Evolutionary conservation across 1,139 yeast species (phyloP).

Genomic region (Zhuliangozyma blackwelliae): DNA sequence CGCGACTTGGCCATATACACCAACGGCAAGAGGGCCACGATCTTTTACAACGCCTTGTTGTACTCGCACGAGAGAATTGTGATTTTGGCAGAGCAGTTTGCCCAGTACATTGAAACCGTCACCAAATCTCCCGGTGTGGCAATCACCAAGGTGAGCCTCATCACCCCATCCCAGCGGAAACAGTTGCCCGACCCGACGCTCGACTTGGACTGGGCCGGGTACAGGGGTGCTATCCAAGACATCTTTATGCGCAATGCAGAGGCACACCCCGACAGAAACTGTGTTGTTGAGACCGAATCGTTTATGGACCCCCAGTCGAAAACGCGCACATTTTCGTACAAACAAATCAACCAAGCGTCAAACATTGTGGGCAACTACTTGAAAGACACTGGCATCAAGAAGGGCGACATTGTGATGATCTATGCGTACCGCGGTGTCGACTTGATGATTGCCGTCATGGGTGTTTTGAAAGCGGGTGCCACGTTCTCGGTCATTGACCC

Average conservation of each 20-base stretch:
- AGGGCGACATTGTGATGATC: slow-evolving; percentile 96
- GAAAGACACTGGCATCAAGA: slow-evolving; percentile 70
- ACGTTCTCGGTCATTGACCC: slow-evolving; percentile 98
- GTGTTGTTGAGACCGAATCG: slow-evolving; percentile 89
- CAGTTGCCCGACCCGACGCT: slow-evolving; percentile 83
- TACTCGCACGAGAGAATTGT: slow-evolving; percentile 67
- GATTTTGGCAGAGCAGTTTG: slow-evolving; percentile 69
- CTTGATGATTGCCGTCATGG: slow-evolving; percentile 93
- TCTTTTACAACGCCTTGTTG: slow-evolving; percentile 72
- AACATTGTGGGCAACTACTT: slow-evolving; percentile 89
- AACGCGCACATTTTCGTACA: slow-evolving; percentile 73
- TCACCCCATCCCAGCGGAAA: slow-evolving; percentile 57
- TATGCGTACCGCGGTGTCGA: slow-evolving; percentile 98
- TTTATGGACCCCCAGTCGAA: slow-evolving; percentile 50
- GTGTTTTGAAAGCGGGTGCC: slow-evolving; percentile 96
- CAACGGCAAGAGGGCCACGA: slow-evolving; percentile 24
- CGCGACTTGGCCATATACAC: slow-evolving; percentile 61
- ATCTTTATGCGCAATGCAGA: slow-evolving; percentile 84
- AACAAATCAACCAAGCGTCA: slow-evolving; percentile 89
- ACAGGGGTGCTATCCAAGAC: slow-evolving; percentile 94
- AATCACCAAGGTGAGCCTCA: slow-evolving; percentile 61
- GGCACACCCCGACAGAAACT: slow-evolving; percentile 75
- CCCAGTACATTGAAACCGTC: slow-evolving; percentile 41
- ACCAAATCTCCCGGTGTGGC: slow-evolving; percentile 27
- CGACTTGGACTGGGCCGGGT: slow-evolving; percentile 86